Percentiles rank a stretch among this genome's conserved stretches.
Evolutionary conservation across 1,139 yeast genomes (phyloP).

Genomic region (Lizanozyma gosingica): DNA sequence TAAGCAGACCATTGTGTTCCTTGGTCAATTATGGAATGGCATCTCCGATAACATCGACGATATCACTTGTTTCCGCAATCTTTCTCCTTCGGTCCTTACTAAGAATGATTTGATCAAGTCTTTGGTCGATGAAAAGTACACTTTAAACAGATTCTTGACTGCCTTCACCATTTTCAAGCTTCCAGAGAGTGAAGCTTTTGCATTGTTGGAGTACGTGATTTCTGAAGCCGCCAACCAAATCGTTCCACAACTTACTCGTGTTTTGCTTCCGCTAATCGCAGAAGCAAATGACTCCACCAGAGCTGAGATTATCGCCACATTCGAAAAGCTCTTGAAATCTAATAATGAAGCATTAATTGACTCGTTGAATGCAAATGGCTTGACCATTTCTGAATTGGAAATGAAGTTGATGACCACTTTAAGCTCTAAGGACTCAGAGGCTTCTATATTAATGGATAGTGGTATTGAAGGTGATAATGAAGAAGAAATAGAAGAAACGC

Average conservation of each 20-base stretch:
- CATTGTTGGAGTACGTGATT: neutral
- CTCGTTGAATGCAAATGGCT: conserved; percentile 26
- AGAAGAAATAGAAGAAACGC: conserved; percentile 11
- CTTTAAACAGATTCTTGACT: conserved; percentile 22
- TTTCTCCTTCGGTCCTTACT: conserved; percentile 9
- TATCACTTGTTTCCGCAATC: conserved; percentile 12
- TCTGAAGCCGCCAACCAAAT: neutral
- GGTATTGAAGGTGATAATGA: conserved; percentile 17
- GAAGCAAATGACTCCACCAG: conserved; percentile 13
- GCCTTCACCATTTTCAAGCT: conserved; percentile 16
- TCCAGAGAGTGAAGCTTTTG: neutral
- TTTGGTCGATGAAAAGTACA: conserved; percentile 20
- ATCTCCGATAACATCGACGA: conserved; percentile 6
- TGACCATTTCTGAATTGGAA: conserved; percentile 52
- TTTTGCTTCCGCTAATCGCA: conserved; percentile 3
- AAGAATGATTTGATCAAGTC: conserved; percentile 10
- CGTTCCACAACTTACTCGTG: neutral
- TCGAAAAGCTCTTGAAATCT: conserved; percentile 35
- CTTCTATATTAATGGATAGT: conserved; percentile 1
- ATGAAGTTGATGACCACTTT: conserved; percentile 60
- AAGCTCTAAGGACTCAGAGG: conserved; percentile 12
- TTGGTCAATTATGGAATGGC: conserved; percentile 34
- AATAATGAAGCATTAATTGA: conserved; percentile 33
- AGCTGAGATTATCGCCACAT: conserved; percentile 26
- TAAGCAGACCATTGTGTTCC: conserved; percentile 29